Percentiles rank a stretch among this genome's conserved stretches.
These are phyloP conservation scores for Botrytis galanthina DNA, from an alignment of 2,329 filamentous ascomycete species.

Conservation along the genomic window DNA sequence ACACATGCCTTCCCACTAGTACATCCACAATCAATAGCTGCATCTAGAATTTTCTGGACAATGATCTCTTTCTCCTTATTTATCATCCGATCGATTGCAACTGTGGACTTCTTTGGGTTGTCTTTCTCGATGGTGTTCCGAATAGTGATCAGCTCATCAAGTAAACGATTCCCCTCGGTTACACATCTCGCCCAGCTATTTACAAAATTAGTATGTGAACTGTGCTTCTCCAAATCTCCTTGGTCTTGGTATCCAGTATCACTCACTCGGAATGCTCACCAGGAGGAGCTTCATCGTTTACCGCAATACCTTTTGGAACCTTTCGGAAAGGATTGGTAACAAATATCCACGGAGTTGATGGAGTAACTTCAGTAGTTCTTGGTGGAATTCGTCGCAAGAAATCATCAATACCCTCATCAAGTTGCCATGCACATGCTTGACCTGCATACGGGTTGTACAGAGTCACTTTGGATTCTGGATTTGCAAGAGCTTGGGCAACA, in stretches of 20 bases:
- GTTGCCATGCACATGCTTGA: slow-evolving; percentile 54
- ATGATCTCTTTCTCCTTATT: slow-evolving; percentile 44
- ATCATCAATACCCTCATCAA: slow-evolving; percentile 58
- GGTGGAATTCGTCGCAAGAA: slow-evolving; percentile 71
- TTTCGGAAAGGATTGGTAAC: slow-evolving; percentile 60
- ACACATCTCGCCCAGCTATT: slow-evolving; percentile 26
- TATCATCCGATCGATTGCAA: slow-evolving; percentile 28
- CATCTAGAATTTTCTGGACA: slow-evolving; percentile 54
- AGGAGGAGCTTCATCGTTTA: slow-evolving; percentile 29
- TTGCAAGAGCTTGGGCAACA: slow-evolving; percentile 22
- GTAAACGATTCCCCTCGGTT: slow-evolving; percentile 29
- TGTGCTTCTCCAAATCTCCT: not conserved
- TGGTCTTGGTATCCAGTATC: not conserved
- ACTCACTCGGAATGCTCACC: slow-evolving; percentile 28
- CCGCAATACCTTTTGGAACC: slow-evolving; percentile 30
- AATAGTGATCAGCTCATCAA: slow-evolving; percentile 40
- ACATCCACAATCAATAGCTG: slow-evolving; percentile 59
- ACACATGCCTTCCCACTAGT: slow-evolving; percentile 62
- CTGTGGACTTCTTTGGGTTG: slow-evolving; percentile 25
- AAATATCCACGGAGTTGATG: slow-evolving; percentile 67
- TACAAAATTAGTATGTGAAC: not conserved
- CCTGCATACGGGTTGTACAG: slow-evolving; percentile 61
- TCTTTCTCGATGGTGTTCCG: slow-evolving; percentile 51
- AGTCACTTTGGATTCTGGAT: slow-evolving; percentile 17
- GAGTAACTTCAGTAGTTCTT: slow-evolving; percentile 49